Evolutionary conservation across 192 early-diverging fungal species (phyloP).

Genomic region (Coemansia sp.): DNA sequence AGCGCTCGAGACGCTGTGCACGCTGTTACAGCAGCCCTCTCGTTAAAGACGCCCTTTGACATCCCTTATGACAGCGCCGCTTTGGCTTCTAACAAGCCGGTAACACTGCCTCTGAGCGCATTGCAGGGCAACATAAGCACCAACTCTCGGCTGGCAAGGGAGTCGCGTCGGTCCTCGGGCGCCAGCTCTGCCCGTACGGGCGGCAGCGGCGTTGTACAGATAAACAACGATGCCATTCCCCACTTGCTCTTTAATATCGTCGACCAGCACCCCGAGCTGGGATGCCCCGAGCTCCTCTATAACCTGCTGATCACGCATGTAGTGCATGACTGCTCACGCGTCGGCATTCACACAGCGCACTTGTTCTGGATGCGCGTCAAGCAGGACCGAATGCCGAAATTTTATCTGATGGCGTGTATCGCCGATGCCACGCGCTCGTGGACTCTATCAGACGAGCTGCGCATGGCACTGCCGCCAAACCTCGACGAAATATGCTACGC

Average conservation of each 20-base stretch:
- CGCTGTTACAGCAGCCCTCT: not conserved
- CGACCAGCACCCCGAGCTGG: slow-evolving; percentile 50
- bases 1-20: not conserved
- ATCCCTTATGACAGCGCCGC: not conserved
- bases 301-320: slow-evolving; percentile 55
- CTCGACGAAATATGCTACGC: slow-evolving; percentile 54
- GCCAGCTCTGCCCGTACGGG: slow-evolving; percentile 10
- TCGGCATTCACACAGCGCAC: slow-evolving; percentile 52
- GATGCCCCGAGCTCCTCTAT: slow-evolving; percentile 52
- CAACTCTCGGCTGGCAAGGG: slow-evolving; percentile 16
- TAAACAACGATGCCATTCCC: slow-evolving; percentile 52
- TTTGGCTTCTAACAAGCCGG: not conserved
- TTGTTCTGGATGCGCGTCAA: slow-evolving; percentile 55
- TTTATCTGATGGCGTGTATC: slow-evolving; percentile 46
- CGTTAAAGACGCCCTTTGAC: not conserved
- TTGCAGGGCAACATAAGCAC: slow-evolving; percentile 12
- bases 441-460: slow-evolving; percentile 53
- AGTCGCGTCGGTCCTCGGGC: slow-evolving; percentile 3
- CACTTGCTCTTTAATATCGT: slow-evolving; percentile 40
- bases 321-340: slow-evolving; percentile 55
- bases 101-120: slow-evolving; percentile 14
- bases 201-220: slow-evolving; percentile 28
- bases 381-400: slow-evolving; percentile 47
- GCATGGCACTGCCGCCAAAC: slow-evolving; percentile 47
- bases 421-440: slow-evolving; percentile 56